phyloP scores from a whole-genome alignment of 768 basidiomycete species.

The Mycena vitilis region DNA sequence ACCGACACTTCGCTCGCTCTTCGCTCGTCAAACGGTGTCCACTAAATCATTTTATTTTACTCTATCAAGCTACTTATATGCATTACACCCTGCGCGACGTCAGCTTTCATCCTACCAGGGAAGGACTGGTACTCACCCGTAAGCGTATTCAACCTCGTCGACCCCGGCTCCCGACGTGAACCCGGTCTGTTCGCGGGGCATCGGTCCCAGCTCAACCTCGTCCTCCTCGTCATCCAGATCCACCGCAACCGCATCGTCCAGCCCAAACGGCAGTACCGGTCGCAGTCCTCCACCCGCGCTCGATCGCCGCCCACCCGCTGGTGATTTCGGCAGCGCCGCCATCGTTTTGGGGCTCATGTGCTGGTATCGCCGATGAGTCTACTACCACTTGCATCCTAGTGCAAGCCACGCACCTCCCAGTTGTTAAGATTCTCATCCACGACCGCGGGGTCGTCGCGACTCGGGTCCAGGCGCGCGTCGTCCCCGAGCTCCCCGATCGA shows the following conservation, averaged over 20 bases:
- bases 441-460: conserved; percentile 70
- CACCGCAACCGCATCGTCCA: conserved; percentile 81
- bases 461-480: conserved; percentile 73
- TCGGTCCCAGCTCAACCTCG: conserved; percentile 77
- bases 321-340: conserved; percentile 92
- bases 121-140: conserved; percentile 66
- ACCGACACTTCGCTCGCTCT: neutral
- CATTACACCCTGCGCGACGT: conserved; percentile 7
- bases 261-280: conserved; percentile 78
- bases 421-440: conserved; percentile 90
- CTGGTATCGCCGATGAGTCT: conserved; percentile 43
- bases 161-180: conserved; percentile 87
- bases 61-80: neutral
- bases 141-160: conserved; percentile 91
- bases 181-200: conserved; percentile 77
- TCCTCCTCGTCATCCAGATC: conserved; percentile 81
- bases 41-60: conserved; percentile 1
- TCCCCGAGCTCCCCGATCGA: conserved; percentile 91
- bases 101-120: conserved; percentile 6
- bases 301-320: conserved; percentile 82
- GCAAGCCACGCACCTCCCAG: conserved; percentile 82
- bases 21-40: neutral
- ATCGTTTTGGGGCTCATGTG: conserved; percentile 98
- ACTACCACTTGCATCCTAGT: conserved; percentile 43
- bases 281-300: conserved; percentile 88